Percentiles rank a stretch among this genome's conserved stretches.
Conservation (phyloP, 1,284 basidiomycete species). For the Ustilago nuda region DNA sequence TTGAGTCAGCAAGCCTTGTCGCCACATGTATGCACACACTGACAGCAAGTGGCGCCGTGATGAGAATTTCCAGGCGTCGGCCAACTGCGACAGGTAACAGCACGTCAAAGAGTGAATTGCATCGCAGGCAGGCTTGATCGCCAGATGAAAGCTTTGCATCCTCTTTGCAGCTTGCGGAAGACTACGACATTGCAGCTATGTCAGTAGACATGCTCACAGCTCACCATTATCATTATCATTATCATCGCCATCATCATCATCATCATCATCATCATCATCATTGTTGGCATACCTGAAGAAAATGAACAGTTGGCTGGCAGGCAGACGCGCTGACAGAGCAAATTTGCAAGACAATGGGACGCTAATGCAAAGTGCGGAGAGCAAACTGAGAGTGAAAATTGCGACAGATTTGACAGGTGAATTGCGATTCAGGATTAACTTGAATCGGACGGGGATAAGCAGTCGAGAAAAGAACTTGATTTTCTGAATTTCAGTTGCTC, state of each 20-base stretch:
- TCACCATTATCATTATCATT: too few species aligned
- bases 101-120: background rate
- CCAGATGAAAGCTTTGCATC: background rate
- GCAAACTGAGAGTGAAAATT: background rate
- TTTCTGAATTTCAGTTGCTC: background rate
- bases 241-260: too few species aligned
- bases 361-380: constrained; percentile 2
- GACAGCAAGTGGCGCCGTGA: background rate
- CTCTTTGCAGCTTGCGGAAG: background rate
- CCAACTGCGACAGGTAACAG: background rate
- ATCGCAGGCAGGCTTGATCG: background rate
- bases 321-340: background rate
- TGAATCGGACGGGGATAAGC: background rate
- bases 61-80: background rate
- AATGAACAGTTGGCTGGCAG: background rate
- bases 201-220: too few species aligned
- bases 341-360: background rate
- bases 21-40: background rate
- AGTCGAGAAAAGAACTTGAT: background rate
- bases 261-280: too few species aligned
- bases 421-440: background rate
- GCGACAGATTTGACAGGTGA: background rate
- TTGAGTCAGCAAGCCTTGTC: background rate
- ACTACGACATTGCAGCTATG: background rate
- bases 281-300: background rate